A percentile compares a stretch with the other conserved stretches of the same genome.
Evolutionary conservation across 2,329 filamentous ascomycete species (phyloP).

Genomic region (Claviceps capensis): DNA sequence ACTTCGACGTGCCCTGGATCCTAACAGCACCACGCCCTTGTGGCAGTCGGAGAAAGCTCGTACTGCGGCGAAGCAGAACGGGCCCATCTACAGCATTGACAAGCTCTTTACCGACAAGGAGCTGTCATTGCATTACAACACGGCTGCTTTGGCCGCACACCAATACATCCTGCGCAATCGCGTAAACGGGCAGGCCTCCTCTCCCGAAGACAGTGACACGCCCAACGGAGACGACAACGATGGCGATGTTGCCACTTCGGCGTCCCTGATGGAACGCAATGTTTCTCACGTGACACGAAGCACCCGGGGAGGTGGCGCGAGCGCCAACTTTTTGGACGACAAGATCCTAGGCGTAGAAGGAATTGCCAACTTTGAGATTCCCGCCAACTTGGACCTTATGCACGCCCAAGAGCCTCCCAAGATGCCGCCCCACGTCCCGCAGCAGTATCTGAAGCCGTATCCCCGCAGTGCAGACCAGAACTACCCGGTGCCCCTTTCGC

Average conservation of each 20-base stretch:
- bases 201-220: constrained; percentile 39
- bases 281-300: constrained; percentile 51
- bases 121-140: constrained; percentile 50
- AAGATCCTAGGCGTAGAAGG: constrained; percentile 46
- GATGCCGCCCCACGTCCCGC: constrained; percentile 42
- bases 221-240: constrained; percentile 38
- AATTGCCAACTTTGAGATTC: constrained; percentile 44
- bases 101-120: constrained; percentile 61
- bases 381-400: constrained; percentile 43
- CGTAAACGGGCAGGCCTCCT: constrained; percentile 34
- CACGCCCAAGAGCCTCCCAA: constrained; percentile 40
- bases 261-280: constrained; percentile 47
- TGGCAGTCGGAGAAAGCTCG: constrained; percentile 49
- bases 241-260: constrained; percentile 31
- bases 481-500: constrained; percentile 35
- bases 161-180: constrained; percentile 47
- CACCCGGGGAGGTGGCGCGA: constrained; percentile 36
- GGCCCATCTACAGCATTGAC: constrained; percentile 50
- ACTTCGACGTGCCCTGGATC: constrained; percentile 39
- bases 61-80: constrained; percentile 39
- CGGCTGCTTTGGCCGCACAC: constrained; percentile 47
- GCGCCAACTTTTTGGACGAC: constrained; percentile 43
- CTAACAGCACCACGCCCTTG: constrained; percentile 43
- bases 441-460: constrained; percentile 45
- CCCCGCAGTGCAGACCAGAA: constrained; percentile 41